Conservation (phyloP, 2,329 filamentous ascomycete genomes). For the Xylaria hypoxylon region DNA sequence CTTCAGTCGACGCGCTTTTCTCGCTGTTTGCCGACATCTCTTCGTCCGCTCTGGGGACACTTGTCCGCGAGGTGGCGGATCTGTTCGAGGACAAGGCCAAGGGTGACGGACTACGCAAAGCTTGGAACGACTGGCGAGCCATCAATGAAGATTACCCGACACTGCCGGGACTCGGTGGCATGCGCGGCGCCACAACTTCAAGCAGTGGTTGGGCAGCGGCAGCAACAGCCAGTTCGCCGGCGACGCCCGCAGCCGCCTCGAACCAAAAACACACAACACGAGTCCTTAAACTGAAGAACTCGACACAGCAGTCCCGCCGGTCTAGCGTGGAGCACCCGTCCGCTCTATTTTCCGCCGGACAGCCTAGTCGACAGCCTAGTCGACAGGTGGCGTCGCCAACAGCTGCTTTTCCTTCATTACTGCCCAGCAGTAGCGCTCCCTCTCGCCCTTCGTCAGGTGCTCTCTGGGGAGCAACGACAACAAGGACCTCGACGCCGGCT, state of each 20-base stretch:
- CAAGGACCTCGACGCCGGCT: slow-evolving; percentile 32
- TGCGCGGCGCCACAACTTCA: slow-evolving; percentile 69
- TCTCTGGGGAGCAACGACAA: slow-evolving; percentile 42
- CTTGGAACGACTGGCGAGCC: slow-evolving; percentile 95
- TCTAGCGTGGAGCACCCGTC: slow-evolving; percentile 47
- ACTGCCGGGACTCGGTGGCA: slow-evolving; percentile 78
- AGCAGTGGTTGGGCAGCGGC: slow-evolving; percentile 71
- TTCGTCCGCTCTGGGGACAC: slow-evolving; percentile 83
- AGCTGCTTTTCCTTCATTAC: slow-evolving; percentile 49
- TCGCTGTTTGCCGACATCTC: slow-evolving; percentile 82
- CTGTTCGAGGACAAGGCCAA: slow-evolving; percentile 88
- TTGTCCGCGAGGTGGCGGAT: slow-evolving; percentile 91
- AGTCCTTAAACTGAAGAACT: slow-evolving; percentile 69
- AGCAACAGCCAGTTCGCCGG: slow-evolving; percentile 58
- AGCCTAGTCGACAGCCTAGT: slow-evolving; percentile 31
- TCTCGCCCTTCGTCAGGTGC: slow-evolving; percentile 40
- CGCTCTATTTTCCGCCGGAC: slow-evolving; percentile 33
- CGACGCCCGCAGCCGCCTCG: slow-evolving; percentile 54
- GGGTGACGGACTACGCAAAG: slow-evolving; percentile 77
- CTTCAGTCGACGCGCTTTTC: slow-evolving; percentile 89
- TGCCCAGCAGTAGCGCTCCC: slow-evolving; percentile 37
- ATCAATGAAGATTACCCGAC: slow-evolving; percentile 97
- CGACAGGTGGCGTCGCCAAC: slow-evolving; percentile 37
- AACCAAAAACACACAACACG: slow-evolving; percentile 64
- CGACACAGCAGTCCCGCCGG: slow-evolving; percentile 55